A percentile compares a stretch with the other conserved stretches of the same genome.
Conservation (phyloP, 768 basidiomycete species). For the Termitomyces bulborhizus region DNA sequence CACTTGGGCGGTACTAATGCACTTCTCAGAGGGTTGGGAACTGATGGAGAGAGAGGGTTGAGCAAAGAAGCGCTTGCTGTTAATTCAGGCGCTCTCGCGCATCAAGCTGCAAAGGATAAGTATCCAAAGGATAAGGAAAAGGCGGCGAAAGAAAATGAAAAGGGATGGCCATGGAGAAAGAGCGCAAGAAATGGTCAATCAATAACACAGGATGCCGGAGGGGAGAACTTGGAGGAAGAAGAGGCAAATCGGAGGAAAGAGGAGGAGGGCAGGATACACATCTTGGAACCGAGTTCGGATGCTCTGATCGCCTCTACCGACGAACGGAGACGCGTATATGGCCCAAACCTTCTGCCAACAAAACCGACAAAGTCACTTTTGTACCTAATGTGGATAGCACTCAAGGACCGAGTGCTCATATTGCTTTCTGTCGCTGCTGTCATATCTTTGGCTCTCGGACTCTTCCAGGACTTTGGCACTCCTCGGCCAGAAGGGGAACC, state of each 20-base stretch:
- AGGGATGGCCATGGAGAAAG: slow-evolving; percentile 7
- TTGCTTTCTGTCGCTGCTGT: slow-evolving; percentile 88
- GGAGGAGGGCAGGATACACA: slow-evolving; percentile 31
- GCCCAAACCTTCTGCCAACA: slow-evolving; percentile 67
- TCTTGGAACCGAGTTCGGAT: slow-evolving; percentile 23
- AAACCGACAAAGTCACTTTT: slow-evolving; percentile 67
- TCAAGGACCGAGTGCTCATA: slow-evolving; percentile 89
- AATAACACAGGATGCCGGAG: no score
- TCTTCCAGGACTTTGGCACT: slow-evolving; percentile 90
- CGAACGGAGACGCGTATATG: slow-evolving; percentile 66
- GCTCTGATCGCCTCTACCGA: slow-evolving; percentile 41
- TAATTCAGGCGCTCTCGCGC: slow-evolving; percentile 10
- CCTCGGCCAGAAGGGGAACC: slow-evolving; percentile 53
- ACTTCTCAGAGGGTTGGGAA: slow-evolving; percentile 70
- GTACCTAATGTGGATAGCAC: slow-evolving; percentile 75
- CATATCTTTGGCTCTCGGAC: slow-evolving; percentile 86
- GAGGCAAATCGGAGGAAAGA: slow-evolving; percentile 15
- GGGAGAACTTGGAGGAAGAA: slow-evolving; percentile 9
- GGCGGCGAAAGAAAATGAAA: slow-evolving; percentile 14
- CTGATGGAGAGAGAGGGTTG: slow-evolving; percentile 47
- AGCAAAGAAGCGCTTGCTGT: slow-evolving; percentile 14
- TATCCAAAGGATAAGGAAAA: slow-evolving; percentile 8
- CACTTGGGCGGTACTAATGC: slow-evolving; percentile 65
- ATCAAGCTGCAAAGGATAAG: slow-evolving; percentile 8
- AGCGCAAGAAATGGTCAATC: slow-evolving; percentile 11